Evolutionary conservation across 1,284 basidiomycete genomes (phyloP).

Genomic region (Ustilago tritici): DNA sequence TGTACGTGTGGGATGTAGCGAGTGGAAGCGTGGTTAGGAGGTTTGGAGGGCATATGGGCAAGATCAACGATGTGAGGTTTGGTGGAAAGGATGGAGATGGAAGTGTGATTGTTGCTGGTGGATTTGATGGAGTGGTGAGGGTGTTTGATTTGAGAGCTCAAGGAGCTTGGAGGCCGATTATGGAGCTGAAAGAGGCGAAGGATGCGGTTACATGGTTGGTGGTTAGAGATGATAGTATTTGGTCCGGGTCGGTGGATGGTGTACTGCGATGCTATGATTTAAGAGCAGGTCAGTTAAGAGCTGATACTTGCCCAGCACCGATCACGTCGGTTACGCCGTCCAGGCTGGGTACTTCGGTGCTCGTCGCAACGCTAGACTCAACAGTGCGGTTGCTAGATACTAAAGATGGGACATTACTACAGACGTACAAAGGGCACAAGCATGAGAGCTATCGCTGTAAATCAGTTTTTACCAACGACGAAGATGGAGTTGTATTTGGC

Average conservation of each 20-base stretch:
- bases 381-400: conserved; percentile 87
- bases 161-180: conserved; percentile 78
- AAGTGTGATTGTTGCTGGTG: conserved; percentile 51
- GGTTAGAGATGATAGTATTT: conserved; percentile 73
- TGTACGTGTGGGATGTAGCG: conserved; percentile 95
- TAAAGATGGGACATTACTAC: conserved; percentile 83
- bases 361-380: conserved; percentile 85
- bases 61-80: conserved; percentile 89
- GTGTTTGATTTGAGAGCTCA: conserved; percentile 72
- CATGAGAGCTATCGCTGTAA: conserved; percentile 82
- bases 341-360: conserved; percentile 79
- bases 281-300: conserved; percentile 85
- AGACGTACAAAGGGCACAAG: conserved; percentile 83
- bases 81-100: conserved; percentile 45
- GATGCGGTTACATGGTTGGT: conserved; percentile 80
- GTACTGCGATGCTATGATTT: conserved; percentile 91
- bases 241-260: conserved; percentile 88
- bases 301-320: conserved; percentile 83
- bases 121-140: conserved; percentile 59
- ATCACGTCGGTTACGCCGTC: conserved; percentile 81
- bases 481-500: conserved; percentile 84
- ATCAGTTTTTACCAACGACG: conserved; percentile 81
- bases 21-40: conserved; percentile 84
- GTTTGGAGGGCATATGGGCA: conserved; percentile 87
- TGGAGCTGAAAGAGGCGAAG: conserved; percentile 86